Percentiles rank a stretch among this genome's conserved stretches.
These are phyloP conservation scores for carrot (Daucus carota) DNA, from an alignment of 129 eudicot species.

Conservation along the genomic window DNA sequence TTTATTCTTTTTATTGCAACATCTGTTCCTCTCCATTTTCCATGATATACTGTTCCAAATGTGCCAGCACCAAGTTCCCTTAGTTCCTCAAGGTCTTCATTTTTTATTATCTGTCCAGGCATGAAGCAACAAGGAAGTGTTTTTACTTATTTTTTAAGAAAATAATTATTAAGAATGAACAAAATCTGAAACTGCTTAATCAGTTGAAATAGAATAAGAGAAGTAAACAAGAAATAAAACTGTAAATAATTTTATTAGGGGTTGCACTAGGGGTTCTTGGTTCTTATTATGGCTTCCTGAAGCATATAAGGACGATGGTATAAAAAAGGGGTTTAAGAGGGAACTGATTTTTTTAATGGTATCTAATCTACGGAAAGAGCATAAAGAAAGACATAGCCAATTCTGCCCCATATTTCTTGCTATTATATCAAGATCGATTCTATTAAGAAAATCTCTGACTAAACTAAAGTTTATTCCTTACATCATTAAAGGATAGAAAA, in stretches of 20 bases:
- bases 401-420: not conserved
- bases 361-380: not conserved
- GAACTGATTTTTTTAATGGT: not conserved
- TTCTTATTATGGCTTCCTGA: not conserved
- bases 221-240: not conserved
- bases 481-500: not conserved
- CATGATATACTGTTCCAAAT: constrained; percentile 95
- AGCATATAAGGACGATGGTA: not conserved
- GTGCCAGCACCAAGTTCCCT: constrained; percentile 94
- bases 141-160: not conserved
- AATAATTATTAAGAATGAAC: not conserved
- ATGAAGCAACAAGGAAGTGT: not conserved
- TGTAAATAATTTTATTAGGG: not conserved
- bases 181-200: not conserved
- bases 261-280: not conserved
- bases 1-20: constrained; percentile 88
- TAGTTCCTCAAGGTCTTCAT: constrained; percentile 86
- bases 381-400: not conserved
- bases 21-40: constrained; percentile 96
- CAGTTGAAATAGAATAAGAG: not conserved
- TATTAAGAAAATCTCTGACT: not conserved
- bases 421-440: not conserved
- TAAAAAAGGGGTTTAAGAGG: not conserved
- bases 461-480: not conserved
- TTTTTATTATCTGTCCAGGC: constrained; percentile 54